Evolutionary conservation across 2,329 filamentous ascomycete genomes (phyloP).

Genomic region (Xylaria sp.): DNA sequence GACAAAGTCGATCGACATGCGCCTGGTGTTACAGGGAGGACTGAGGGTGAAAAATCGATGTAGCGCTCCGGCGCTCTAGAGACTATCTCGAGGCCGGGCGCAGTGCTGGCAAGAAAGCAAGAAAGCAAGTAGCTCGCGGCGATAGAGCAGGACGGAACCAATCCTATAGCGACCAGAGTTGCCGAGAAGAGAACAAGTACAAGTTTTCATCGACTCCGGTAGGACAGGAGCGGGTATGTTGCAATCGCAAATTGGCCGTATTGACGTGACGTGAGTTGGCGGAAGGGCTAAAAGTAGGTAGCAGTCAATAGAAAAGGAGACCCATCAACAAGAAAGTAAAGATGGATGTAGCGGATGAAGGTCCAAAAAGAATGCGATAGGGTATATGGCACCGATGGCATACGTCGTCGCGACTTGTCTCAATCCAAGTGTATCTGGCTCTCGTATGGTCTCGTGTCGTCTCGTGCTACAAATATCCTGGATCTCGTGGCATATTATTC

Average conservation of each 20-base stretch:
- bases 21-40: constrained; percentile 31
- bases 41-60: constrained; percentile 13
- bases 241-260: background rate
- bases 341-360: background rate
- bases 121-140: background rate
- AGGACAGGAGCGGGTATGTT: constrained; percentile 6
- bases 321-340: background rate
- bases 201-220: background rate
- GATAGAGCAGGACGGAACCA: no score
- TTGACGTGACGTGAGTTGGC: constrained; percentile 6
- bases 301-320: background rate
- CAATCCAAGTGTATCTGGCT: background rate
- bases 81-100: constrained; percentile 10
- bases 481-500: constrained; percentile 7
- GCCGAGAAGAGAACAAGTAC: no score
- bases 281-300: background rate
- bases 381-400: background rate
- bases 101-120: background rate
- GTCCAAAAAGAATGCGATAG: background rate
- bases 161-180: no score
- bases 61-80: constrained; percentile 24
- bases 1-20: constrained; percentile 41
- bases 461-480: background rate
- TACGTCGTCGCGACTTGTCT: constrained; percentile 11
- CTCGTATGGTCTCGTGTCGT: constrained; percentile 17